Evolutionary conservation across 208 protist species (phyloP).

Genomic region (Leishmania major): DNA sequence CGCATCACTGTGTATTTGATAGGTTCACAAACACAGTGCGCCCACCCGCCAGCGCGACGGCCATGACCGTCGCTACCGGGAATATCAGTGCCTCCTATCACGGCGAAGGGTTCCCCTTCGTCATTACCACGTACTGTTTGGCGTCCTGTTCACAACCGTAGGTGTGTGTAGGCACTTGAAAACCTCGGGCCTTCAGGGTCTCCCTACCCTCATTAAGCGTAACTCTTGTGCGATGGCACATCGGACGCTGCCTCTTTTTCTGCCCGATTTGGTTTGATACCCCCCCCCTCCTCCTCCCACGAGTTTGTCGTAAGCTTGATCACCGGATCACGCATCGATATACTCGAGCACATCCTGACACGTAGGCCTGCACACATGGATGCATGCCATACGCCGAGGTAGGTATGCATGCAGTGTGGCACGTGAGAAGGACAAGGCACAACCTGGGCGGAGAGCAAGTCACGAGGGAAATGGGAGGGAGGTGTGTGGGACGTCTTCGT

Average conservation of each 20-base stretch:
- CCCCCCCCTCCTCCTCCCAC: neutral
- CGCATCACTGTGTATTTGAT: constrained; percentile 59
- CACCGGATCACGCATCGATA: neutral
- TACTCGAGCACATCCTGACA: neutral
- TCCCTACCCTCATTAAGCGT: constrained; percentile 79
- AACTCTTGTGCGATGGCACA: neutral
- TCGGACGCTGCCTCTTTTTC: neutral
- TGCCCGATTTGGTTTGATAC: neutral
- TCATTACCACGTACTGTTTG: constrained; percentile 47
- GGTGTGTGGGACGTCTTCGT: neutral
- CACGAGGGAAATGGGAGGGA: neutral
- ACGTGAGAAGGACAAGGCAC: neutral
- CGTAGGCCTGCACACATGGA: neutral
- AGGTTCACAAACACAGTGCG: constrained; percentile 69
- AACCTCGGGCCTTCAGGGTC: constrained; percentile 53
- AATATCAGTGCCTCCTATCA: constrained; percentile 58
- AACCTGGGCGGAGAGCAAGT: neutral
- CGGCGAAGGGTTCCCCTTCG: constrained; percentile 72
- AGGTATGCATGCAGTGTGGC: neutral
- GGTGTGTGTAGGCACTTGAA: constrained; percentile 54
- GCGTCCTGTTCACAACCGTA: constrained; percentile 44
- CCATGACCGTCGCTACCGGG: constrained; percentile 46
- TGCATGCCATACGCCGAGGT: neutral
- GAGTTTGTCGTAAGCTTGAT: neutral
- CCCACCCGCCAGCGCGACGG: constrained; percentile 66